These are phyloP conservation scores for Alternaria viburni DNA, from an alignment of 2,329 filamentous ascomycete species.

Conservation along the genomic window DNA sequence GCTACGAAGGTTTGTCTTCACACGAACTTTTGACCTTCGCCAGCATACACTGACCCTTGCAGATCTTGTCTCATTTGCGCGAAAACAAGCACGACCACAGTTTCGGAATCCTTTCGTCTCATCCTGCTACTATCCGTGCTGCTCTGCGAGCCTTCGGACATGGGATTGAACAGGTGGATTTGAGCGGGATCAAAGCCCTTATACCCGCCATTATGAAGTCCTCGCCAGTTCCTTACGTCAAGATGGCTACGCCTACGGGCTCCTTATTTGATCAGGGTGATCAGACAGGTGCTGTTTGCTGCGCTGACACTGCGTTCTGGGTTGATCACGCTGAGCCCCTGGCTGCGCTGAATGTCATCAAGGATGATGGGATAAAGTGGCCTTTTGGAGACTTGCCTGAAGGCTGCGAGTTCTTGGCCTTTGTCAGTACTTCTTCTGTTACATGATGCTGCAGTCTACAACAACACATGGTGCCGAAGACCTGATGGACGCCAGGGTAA, in stretches of 20 bases:
- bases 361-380: background rate
- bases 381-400: constrained; percentile 1
- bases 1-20: background rate
- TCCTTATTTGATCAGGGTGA: background rate
- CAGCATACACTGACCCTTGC: background rate
- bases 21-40: background rate
- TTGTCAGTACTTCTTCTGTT: background rate
- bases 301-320: background rate
- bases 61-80: background rate
- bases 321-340: constrained; percentile 3
- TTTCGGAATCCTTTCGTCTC: constrained; percentile 1
- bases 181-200: background rate
- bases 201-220: background rate
- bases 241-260: background rate
- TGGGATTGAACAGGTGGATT: background rate
- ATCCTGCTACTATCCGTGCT: background rate
- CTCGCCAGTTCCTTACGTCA: background rate
- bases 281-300: background rate
- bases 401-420: constrained; percentile 2
- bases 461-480: background rate
- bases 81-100: background rate
- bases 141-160: background rate
- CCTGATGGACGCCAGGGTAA: background rate
- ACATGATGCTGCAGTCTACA: background rate
- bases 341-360: background rate